Conservation (phyloP, 2,329 filamentous ascomycete genomes). For the Myriangium duriaei region DNA sequence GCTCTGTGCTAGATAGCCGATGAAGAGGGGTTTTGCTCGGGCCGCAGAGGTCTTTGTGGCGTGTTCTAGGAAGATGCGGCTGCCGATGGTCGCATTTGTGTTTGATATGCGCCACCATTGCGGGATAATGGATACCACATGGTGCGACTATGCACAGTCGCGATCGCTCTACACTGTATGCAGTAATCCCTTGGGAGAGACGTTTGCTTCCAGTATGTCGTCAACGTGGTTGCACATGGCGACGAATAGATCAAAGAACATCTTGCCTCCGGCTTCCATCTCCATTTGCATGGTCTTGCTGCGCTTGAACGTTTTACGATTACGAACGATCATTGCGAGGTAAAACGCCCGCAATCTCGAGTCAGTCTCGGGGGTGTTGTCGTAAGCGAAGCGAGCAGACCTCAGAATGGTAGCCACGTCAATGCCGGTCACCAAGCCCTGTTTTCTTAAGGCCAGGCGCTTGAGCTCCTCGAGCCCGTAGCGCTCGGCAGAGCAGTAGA, state of each 20-base stretch:
- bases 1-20: background rate
- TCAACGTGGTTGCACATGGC: constrained; percentile 97
- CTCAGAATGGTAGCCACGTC: constrained; percentile 84
- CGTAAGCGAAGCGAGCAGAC: constrained; percentile 89
- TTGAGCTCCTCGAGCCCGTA: constrained; percentile 90
- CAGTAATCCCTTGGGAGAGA: too few relatives aligned
- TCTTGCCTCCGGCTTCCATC: constrained; percentile 87
- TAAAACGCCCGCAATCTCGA: constrained; percentile 91
- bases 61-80: too few relatives aligned
- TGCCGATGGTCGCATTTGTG: too few relatives aligned
- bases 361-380: constrained; percentile 86
- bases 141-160: too few relatives aligned
- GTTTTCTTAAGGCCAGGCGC: constrained; percentile 81
- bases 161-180: too few relatives aligned
- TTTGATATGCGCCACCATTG: too few relatives aligned
- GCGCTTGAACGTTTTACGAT: constrained; percentile 93
- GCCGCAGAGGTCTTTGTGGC: too few relatives aligned
- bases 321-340: constrained; percentile 92
- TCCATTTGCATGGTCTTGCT: constrained; percentile 98
- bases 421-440: constrained; percentile 84
- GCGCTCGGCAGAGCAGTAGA: constrained; percentile 86
- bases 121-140: too few relatives aligned
- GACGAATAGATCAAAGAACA: constrained; percentile 98
- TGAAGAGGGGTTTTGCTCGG: constrained; percentile 3
- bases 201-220: constrained; percentile 69